Evolutionary conservation across 495 filamentous ascomycete genomes (phyloP).

Genomic region (Penicillium steckii): DNA sequence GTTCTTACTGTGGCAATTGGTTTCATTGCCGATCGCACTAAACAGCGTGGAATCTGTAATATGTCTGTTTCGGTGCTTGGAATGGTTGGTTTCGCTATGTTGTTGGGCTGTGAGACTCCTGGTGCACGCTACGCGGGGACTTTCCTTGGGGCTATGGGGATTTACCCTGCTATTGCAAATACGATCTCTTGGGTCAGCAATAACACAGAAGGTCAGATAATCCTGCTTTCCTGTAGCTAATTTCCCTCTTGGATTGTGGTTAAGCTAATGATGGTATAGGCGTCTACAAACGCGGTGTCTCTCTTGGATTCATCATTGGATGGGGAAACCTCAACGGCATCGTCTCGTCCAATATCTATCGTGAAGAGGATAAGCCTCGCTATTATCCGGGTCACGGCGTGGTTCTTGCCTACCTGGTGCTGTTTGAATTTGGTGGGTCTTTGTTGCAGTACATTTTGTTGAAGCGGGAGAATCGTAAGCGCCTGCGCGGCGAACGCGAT

Average conservation of each 20-base stretch:
- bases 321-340: conserved; percentile 94
- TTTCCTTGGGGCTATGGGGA: conserved; percentile 84
- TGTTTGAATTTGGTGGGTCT: conserved; percentile 61
- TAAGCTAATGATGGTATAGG: conserved; percentile 33
- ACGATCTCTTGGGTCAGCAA: conserved; percentile 88
- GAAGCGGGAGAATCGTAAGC: conserved; percentile 36
- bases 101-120: conserved; percentile 58
- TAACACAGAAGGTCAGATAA: conserved; percentile 67
- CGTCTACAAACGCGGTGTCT: conserved; percentile 87
- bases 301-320: conserved; percentile 82
- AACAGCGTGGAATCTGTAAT: conserved; percentile 78
- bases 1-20: conserved; percentile 74
- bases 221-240: background rate
- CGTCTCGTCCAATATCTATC: conserved; percentile 74
- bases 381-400: conserved; percentile 59
- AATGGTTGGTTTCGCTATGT: conserved; percentile 76
- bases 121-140: conserved; percentile 76
- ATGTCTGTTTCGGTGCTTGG: conserved; percentile 69
- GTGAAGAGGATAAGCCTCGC: conserved; percentile 48
- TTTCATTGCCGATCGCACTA: conserved; percentile 75
- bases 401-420: conserved; percentile 58
- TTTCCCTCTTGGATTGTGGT: background rate
- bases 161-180: conserved; percentile 91
- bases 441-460: conserved; percentile 67
- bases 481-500: conserved; percentile 64